Conservation (phyloP, 1,284 basidiomycete genomes). For the Termitomyces sp. region DNA sequence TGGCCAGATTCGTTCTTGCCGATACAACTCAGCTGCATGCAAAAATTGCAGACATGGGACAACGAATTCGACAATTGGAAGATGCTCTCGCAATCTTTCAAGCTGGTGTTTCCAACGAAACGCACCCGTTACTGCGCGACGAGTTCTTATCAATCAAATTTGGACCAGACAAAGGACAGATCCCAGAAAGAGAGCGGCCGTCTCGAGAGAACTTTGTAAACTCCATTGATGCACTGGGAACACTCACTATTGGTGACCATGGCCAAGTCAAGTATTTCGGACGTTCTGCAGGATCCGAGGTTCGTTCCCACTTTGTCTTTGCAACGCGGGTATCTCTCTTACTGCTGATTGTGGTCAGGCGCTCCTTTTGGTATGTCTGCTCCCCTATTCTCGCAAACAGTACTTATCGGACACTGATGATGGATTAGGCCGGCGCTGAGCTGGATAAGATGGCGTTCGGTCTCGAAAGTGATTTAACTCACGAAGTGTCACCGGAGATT, state of each 20-base stretch:
- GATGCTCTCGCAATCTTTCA: constrained; percentile 64
- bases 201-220: constrained; percentile 24
- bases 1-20: constrained; percentile 55
- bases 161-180: constrained; percentile 35
- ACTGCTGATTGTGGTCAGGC: constrained; percentile 28
- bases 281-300: constrained; percentile 58
- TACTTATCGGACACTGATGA: background rate
- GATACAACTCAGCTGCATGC: constrained; percentile 66
- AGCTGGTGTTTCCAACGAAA: constrained; percentile 51
- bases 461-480: constrained; percentile 29
- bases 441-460: constrained; percentile 28
- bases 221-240: constrained; percentile 46
- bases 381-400: background rate
- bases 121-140: constrained; percentile 59
- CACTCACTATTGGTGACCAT: constrained; percentile 54
- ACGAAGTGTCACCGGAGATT: constrained; percentile 35
- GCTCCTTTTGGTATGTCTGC: constrained; percentile 36
- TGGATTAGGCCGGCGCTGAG: constrained; percentile 50
- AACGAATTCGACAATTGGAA: constrained; percentile 67
- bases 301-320: constrained; percentile 16
- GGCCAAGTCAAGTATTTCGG: constrained; percentile 68
- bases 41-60: constrained; percentile 68
- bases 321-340: background rate
- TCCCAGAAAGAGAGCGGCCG: constrained; percentile 21
- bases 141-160: constrained; percentile 61